These are phyloP conservation scores for Lithospermum erythrorhizon DNA, from an alignment of 257 asterid species.

Conservation along the genomic window DNA sequence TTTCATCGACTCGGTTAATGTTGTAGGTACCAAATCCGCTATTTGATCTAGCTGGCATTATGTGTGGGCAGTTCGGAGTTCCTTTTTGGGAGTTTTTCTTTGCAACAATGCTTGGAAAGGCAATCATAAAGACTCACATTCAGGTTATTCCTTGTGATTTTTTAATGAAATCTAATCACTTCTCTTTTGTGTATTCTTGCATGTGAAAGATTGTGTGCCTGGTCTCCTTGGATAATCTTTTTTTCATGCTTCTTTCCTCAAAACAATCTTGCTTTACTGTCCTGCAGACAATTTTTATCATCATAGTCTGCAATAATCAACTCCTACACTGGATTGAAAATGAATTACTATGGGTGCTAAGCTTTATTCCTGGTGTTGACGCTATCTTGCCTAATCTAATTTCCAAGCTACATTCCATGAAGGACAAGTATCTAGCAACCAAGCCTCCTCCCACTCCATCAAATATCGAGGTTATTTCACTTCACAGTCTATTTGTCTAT, in stretches of 20 bases:
- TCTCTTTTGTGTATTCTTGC: neutral
- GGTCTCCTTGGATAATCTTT: constrained; percentile 3
- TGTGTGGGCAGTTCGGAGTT: constrained; percentile 92
- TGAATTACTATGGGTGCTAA: constrained; percentile 67
- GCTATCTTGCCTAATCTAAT: constrained; percentile 48
- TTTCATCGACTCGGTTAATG: constrained; percentile 10
- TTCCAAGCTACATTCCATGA: constrained; percentile 70
- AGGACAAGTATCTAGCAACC: constrained; percentile 61
- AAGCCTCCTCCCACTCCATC: constrained; percentile 40
- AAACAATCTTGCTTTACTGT: constrained; percentile 2
- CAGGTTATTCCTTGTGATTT: constrained; percentile 36
- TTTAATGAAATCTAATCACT: neutral
- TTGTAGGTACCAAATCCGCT: constrained; percentile 83
- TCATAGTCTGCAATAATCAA: constrained; percentile 85
- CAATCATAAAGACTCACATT: constrained; percentile 81
- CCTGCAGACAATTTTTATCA: constrained; percentile 75
- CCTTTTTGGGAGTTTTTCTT: constrained; percentile 86
- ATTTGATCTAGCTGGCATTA: constrained; percentile 96
- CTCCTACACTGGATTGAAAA: constrained; percentile 91
- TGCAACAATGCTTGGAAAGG: constrained; percentile 86
- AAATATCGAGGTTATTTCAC: constrained; percentile 40
- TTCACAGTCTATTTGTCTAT: neutral
- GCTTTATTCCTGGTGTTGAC: constrained; percentile 67
- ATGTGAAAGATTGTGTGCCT: neutral
- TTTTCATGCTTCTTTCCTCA: constrained; percentile 6